Conservation (phyloP, 2,329 filamentous ascomycete species). For the Eutypella sp. region DNA sequence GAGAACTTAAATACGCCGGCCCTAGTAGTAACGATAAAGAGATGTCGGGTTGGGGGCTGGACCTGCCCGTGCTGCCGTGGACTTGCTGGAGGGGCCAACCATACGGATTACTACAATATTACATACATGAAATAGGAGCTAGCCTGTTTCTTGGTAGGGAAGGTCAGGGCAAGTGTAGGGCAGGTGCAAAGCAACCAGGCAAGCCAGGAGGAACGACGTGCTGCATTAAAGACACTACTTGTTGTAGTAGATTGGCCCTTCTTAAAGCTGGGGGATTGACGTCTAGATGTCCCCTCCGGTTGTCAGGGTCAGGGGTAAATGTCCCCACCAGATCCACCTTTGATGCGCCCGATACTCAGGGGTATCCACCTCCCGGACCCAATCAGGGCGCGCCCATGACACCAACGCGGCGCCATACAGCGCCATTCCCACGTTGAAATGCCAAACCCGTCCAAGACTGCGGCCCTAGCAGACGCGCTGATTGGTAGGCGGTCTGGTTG, state of each 20-base stretch:
- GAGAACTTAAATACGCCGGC: too few species aligned
- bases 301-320: conserved; percentile 1
- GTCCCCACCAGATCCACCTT: background rate
- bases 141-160: background rate
- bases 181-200: background rate
- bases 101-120: too few species aligned
- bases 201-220: too few species aligned
- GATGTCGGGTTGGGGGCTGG: too few species aligned
- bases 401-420: background rate
- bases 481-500: background rate
- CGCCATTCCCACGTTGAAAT: background rate
- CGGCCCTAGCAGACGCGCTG: background rate
- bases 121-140: background rate
- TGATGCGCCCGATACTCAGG: too few species aligned
- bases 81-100: too few species aligned
- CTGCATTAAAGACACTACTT: background rate
- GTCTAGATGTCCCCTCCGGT: background rate
- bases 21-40: too few species aligned
- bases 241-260: too few species aligned
- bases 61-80: too few species aligned
- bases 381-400: background rate
- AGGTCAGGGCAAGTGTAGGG: conserved; percentile 3
- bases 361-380: too few species aligned
- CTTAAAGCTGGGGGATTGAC: background rate
- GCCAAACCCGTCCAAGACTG: too few species aligned